Evolutionary conservation across 495 filamentous ascomycete species (phyloP).

Genomic region (Aspergillus taichungensis): DNA sequence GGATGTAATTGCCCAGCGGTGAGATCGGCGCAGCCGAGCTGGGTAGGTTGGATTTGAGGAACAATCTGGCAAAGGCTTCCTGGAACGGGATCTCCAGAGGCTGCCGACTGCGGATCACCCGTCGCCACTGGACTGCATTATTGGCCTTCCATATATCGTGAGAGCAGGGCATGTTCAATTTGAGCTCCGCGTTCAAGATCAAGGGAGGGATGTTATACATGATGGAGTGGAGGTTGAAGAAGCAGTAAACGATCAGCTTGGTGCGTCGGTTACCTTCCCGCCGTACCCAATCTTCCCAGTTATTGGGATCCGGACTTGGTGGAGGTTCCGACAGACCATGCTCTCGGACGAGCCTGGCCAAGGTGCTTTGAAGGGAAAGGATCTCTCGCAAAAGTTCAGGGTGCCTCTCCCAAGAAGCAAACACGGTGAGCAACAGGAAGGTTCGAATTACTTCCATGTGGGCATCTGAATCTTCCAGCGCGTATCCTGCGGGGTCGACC

Average conservation of each 20-base stretch:
- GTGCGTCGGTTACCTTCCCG: slow-evolving; percentile 43
- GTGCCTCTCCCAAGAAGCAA: slow-evolving; percentile 46
- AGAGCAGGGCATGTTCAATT: slow-evolving; percentile 41
- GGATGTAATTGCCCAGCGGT: slow-evolving; percentile 45
- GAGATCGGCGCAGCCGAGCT: slow-evolving; percentile 42
- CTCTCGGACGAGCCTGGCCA: slow-evolving; percentile 41
- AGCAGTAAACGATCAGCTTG: slow-evolving; percentile 45
- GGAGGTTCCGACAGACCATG: slow-evolving; percentile 35
- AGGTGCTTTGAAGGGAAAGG: slow-evolving; percentile 40
- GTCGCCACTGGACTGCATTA: slow-evolving; percentile 38
- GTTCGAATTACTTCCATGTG: slow-evolving; percentile 44
- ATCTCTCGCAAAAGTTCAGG: slow-evolving; percentile 42
- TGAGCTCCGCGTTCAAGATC: slow-evolving; percentile 41
- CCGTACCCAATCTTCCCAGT: slow-evolving; percentile 44
- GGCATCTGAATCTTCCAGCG: slow-evolving; percentile 38
- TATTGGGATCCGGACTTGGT: slow-evolving; percentile 24
- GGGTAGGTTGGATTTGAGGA: slow-evolving; percentile 32
- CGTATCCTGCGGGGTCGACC: slow-evolving; percentile 28
- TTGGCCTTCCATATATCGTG: slow-evolving; percentile 45
- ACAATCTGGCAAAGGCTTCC: slow-evolving; percentile 40
- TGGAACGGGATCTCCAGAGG: slow-evolving; percentile 36
- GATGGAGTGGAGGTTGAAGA: slow-evolving; percentile 47
- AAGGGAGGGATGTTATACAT: slow-evolving; percentile 48
- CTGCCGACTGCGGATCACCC: slow-evolving; percentile 27
- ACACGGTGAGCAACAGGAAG: slow-evolving; percentile 40